Evolutionary conservation across 116 monocot species (phyloP).

Genomic region (Posidonia oceanica): DNA sequence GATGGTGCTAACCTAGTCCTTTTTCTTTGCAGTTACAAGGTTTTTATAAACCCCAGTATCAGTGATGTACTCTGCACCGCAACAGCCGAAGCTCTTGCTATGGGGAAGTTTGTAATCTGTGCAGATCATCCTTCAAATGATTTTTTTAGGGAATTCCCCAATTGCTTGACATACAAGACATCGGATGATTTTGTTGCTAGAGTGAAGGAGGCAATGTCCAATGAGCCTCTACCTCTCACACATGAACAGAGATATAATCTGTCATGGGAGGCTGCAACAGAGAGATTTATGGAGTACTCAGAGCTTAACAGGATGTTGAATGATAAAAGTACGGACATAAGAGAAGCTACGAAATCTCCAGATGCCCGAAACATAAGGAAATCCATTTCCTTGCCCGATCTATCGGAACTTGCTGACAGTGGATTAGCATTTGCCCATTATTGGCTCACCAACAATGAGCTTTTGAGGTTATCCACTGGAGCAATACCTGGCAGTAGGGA

Average conservation of each 20-base stretch:
- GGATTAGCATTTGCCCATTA: slow-evolving; percentile 83
- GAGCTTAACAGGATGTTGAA: slow-evolving; percentile 64
- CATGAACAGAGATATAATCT: slow-evolving; percentile 63
- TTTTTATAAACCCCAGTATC: slow-evolving; percentile 93
- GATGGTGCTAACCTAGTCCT: neutral
- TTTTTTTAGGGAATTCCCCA: slow-evolving; percentile 84
- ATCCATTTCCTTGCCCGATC: slow-evolving; percentile 56
- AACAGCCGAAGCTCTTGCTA: slow-evolving; percentile 96
- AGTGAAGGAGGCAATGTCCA: slow-evolving; percentile 63
- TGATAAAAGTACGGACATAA: slow-evolving; percentile 3
- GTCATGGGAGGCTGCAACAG: slow-evolving; percentile 97
- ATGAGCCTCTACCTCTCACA: slow-evolving; percentile 76
- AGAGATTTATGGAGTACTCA: slow-evolving; percentile 75
- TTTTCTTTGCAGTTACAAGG: slow-evolving; percentile 58
- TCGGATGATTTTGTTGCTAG: slow-evolving; percentile 80
- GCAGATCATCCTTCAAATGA: slow-evolving; percentile 98
- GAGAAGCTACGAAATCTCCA: neutral
- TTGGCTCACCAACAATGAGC: slow-evolving; percentile 75
- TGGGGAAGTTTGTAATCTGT: slow-evolving; percentile 98
- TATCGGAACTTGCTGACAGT: slow-evolving; percentile 55
- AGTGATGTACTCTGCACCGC: slow-evolving; percentile 98
- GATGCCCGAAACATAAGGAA: slow-evolving; percentile 26
- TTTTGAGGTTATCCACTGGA: slow-evolving; percentile 69
- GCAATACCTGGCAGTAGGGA: slow-evolving; percentile 67
- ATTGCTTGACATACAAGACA: slow-evolving; percentile 87